A percentile compares a stretch with the other conserved stretches of the same genome.
Evolutionary conservation across 768 basidiomycete genomes (phyloP).

Genomic region (Lyophyllum atratum): DNA sequence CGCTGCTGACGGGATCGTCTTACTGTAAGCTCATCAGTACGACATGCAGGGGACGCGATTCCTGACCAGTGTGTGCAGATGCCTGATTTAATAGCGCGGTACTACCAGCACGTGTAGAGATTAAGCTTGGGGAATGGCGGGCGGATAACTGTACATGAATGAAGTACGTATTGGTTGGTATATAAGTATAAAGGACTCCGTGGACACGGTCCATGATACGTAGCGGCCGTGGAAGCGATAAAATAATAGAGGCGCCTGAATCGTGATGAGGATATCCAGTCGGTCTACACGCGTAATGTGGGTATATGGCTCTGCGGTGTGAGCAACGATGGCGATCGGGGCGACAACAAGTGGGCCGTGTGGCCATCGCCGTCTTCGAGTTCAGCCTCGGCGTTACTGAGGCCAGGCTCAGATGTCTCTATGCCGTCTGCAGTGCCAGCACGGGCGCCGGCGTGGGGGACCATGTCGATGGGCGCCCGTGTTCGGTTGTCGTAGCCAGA

Average conservation of each 20-base stretch:
- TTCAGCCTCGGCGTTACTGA: conserved; percentile 45
- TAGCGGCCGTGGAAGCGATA: not conserved
- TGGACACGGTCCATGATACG: conserved; percentile 2
- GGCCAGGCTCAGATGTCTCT: conserved; percentile 56
- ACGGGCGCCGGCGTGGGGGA: conserved; percentile 72
- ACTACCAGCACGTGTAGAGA: conserved; percentile 6
- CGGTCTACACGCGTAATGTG: conserved; percentile 37
- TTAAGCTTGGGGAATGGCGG: conserved; percentile 3
- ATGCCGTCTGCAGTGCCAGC: conserved; percentile 64
- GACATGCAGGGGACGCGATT: conserved; percentile 13
- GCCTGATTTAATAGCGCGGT: conserved; percentile 11
- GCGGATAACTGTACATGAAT: conserved; percentile 14
- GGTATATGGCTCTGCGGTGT: conserved; percentile 43
- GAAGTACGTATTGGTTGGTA: conserved; percentile 14
- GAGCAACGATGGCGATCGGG: conserved; percentile 26
- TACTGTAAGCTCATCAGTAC: conserved; percentile 55
- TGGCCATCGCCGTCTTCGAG: conserved; percentile 41
- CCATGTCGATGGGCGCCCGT: conserved; percentile 68
- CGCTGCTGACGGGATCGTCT: conserved; percentile 83
- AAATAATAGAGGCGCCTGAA: conserved; percentile 7
- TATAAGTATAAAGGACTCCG: conserved; percentile 10
- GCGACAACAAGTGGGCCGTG: conserved; percentile 27
- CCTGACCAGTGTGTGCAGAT: conserved; percentile 16
- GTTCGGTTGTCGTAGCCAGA: conserved; percentile 66
- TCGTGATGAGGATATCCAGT: not conserved